These are phyloP conservation scores for Neurospora sp. DNA, from an alignment of 495 filamentous ascomycete species.

Conservation along the genomic window DNA sequence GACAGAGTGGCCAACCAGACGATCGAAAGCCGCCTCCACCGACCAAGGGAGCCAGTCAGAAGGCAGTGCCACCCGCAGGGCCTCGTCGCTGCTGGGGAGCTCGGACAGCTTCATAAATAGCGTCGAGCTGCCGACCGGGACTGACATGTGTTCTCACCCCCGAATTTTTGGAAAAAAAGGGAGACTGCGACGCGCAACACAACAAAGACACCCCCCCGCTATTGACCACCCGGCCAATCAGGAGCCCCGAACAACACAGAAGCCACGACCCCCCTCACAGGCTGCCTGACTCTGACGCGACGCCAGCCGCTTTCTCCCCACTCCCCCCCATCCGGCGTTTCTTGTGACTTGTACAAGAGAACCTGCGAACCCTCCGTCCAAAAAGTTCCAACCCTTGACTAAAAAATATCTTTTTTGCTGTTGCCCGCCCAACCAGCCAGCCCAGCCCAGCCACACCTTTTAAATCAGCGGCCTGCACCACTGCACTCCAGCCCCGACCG, in stretches of 20 bases:
- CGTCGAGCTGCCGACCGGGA: slow-evolving; percentile 27
- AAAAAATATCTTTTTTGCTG: slow-evolving; percentile 1
- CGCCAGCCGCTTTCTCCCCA: neutral
- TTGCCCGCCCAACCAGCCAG: neutral
- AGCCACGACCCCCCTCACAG: neutral
- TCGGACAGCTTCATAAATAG: slow-evolving; percentile 29
- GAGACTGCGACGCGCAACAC: slow-evolving; percentile 16
- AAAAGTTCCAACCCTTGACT: neutral
- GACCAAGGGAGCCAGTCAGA: slow-evolving; percentile 21
- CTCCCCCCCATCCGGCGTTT: neutral
- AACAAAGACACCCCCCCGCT: slow-evolving; percentile 2
- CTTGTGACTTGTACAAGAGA: slow-evolving; percentile 1
- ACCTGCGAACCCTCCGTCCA: neutral
- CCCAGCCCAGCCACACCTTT: neutral
- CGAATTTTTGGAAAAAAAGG: slow-evolving; percentile 18
- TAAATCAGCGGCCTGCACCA: neutral
- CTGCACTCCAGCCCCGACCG: neutral
- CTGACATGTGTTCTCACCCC: slow-evolving; percentile 28
- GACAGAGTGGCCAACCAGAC: slow-evolving; percentile 16
- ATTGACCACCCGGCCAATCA: slow-evolving; percentile 13
- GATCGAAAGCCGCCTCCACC: slow-evolving; percentile 10
- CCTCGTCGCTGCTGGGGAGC: slow-evolving; percentile 5
- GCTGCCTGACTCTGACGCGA: neutral
- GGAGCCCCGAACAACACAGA: neutral
- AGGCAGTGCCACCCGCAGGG: slow-evolving; percentile 16